These are phyloP conservation scores for Termitomyces sp. DNA, from an alignment of 768 basidiomycete species.

Conservation along the genomic window DNA sequence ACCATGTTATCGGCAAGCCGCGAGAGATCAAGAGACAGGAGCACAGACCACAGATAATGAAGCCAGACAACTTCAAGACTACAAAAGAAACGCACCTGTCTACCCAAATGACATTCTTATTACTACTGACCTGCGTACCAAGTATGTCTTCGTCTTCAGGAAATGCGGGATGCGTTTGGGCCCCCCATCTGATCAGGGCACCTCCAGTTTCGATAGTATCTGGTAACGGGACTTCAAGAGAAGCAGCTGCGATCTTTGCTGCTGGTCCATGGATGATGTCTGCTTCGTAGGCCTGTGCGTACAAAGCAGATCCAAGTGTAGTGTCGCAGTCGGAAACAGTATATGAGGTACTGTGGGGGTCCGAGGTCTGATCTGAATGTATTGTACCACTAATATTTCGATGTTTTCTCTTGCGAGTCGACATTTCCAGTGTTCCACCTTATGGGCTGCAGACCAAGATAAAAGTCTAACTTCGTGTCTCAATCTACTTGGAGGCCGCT, in stretches of 20 bases:
- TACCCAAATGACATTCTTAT: constrained; percentile 50
- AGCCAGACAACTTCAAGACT: neutral
- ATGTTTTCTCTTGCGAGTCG: neutral
- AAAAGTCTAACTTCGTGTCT: too few relatives aligned
- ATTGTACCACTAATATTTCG: neutral
- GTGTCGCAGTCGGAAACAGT: neutral
- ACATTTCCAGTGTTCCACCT: neutral
- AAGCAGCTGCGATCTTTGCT: constrained; percentile 30
- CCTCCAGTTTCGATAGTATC: constrained; percentile 20
- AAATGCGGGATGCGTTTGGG: constrained; percentile 7
- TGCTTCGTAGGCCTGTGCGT: constrained; percentile 73
- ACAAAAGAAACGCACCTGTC: constrained; percentile 77
- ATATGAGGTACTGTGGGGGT: neutral
- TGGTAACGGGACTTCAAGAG: constrained; percentile 23
- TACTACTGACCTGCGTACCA: constrained; percentile 2
- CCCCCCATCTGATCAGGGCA: constrained; percentile 29
- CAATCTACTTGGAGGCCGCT: too few relatives aligned
- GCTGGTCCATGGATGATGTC: constrained; percentile 54
- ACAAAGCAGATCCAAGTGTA: constrained; percentile 21
- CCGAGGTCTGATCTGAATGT: neutral
- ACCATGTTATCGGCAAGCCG: constrained; percentile 2
- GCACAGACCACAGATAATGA: constrained; percentile 3
- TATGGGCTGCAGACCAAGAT: too few relatives aligned
- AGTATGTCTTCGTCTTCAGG: constrained; percentile 19
- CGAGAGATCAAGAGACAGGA: neutral